Conservation (phyloP, 1,139 yeast genomes). For the Suhomyces coccinellae region DNA sequence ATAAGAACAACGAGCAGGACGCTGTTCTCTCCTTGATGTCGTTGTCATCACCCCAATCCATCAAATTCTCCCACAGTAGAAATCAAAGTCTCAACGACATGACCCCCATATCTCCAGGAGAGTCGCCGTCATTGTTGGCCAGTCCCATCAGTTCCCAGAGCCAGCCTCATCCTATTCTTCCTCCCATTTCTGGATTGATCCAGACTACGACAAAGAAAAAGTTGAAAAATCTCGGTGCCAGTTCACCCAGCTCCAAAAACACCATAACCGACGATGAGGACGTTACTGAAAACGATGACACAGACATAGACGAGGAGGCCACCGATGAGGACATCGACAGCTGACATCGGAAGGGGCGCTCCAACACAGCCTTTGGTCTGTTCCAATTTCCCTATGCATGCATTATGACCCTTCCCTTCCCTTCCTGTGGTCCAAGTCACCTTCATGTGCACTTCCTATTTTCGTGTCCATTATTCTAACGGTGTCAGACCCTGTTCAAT, state of each 20-base stretch:
- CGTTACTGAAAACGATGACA: slow-evolving; percentile 32
- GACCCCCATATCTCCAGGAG: slow-evolving; percentile 24
- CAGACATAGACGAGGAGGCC: slow-evolving; percentile 26
- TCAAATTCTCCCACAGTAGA: slow-evolving; percentile 34
- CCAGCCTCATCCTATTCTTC: slow-evolving; percentile 24
- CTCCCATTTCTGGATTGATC: slow-evolving; percentile 33
- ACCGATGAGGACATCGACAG: slow-evolving; percentile 15
- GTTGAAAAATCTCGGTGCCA: neutral
- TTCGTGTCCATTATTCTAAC: neutral
- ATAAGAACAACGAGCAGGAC: slow-evolving; percentile 37
- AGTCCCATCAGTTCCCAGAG: slow-evolving; percentile 18
- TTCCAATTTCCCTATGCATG: too few species aligned
- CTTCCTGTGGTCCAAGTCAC: too few species aligned
- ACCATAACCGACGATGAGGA: slow-evolving; percentile 20
- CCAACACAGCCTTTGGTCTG: too few species aligned
- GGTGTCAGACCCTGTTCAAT: slow-evolving; percentile 2
- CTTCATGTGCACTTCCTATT: too few species aligned
- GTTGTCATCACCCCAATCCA: slow-evolving; percentile 43
- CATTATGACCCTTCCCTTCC: too few species aligned
- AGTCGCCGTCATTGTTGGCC: slow-evolving; percentile 22
- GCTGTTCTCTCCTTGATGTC: slow-evolving; percentile 49
- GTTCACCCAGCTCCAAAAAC: slow-evolving; percentile 7
- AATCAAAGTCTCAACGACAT: slow-evolving; percentile 31
- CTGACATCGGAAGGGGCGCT: neutral
- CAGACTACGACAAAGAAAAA: slow-evolving; percentile 4